Evolutionary conservation across 768 basidiomycete species (phyloP).

Genomic region (Amanita inopinata): DNA sequence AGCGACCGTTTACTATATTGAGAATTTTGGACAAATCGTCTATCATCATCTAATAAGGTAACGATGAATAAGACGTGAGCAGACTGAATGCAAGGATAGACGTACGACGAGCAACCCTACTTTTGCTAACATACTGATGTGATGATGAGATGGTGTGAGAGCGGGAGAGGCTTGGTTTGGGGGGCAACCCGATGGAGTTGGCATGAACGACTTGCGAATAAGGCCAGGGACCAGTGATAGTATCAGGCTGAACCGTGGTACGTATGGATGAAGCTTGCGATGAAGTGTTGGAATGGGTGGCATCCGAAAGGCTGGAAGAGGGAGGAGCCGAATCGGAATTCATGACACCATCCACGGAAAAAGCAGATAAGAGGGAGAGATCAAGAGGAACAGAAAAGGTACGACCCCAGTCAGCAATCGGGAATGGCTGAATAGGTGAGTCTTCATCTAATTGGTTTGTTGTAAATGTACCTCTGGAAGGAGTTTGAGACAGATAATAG

Average conservation of each 20-base stretch:
- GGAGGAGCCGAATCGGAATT: slow-evolving; percentile 19
- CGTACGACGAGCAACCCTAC: slow-evolving; percentile 15
- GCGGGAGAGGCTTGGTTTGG: slow-evolving; percentile 21
- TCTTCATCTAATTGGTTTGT: slow-evolving; percentile 11
- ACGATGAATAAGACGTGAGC: background rate
- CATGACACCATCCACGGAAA: slow-evolving; percentile 52
- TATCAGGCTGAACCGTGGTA: background rate
- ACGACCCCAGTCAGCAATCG: slow-evolving; percentile 38
- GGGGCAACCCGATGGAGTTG: slow-evolving; percentile 13
- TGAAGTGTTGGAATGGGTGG: slow-evolving; percentile 12
- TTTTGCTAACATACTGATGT: slow-evolving; percentile 14
- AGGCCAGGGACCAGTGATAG: slow-evolving; percentile 19
- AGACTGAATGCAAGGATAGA: slow-evolving; percentile 7
- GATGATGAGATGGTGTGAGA: slow-evolving; percentile 19
- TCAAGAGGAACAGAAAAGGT: slow-evolving; percentile 56
- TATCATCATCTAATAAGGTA: slow-evolving; percentile 9
- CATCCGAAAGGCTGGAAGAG: slow-evolving; percentile 30
- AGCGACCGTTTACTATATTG: background rate
- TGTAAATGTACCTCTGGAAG: background rate
- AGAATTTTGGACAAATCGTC: slow-evolving; percentile 4
- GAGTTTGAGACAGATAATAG: slow-evolving; percentile 6
- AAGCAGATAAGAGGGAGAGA: slow-evolving; percentile 48
- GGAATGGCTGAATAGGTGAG: slow-evolving; percentile 15
- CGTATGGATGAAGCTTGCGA: background rate
- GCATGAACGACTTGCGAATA: slow-evolving; percentile 17